Evolutionary conservation across 1,139 yeast species (phyloP).

Genomic region (Candida freyschussii): DNA sequence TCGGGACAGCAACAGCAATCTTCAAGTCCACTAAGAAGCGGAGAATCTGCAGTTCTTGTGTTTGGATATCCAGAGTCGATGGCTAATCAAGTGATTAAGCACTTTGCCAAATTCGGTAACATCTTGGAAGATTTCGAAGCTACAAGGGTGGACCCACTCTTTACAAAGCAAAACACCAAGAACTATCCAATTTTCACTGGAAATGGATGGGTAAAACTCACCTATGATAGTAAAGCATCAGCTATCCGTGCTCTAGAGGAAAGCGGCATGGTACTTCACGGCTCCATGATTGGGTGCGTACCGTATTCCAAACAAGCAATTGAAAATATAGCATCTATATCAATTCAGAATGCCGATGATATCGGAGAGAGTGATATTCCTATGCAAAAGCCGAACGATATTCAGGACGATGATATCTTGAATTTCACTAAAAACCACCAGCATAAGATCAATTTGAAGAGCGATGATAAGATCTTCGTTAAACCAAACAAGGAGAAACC

Average conservation of each 20-base stretch:
- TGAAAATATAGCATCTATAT: slow-evolving; percentile 58
- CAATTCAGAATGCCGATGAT: slow-evolving; percentile 48
- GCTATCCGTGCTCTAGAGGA: slow-evolving; percentile 84
- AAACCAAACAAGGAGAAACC: slow-evolving; percentile 29
- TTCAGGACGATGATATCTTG: slow-evolving; percentile 11
- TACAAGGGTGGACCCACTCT: slow-evolving; percentile 24
- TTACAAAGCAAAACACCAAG: slow-evolving; percentile 14
- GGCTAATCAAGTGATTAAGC: slow-evolving; percentile 62
- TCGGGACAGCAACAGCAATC: neutral
- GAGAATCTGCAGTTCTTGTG: slow-evolving; percentile 68
- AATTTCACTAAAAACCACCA: slow-evolving; percentile 13
- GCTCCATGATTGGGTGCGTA: slow-evolving; percentile 71
- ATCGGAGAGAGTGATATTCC: slow-evolving; percentile 38
- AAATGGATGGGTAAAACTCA: slow-evolving; percentile 81
- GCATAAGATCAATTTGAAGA: slow-evolving; percentile 20
- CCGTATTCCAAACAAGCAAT: slow-evolving; percentile 58
- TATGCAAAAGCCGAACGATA: slow-evolving; percentile 10
- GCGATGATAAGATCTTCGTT: slow-evolving; percentile 30
- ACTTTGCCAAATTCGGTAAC: slow-evolving; percentile 76
- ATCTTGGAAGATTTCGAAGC: slow-evolving; percentile 71
- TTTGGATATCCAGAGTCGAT: slow-evolving; percentile 85
- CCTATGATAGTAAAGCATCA: slow-evolving; percentile 69
- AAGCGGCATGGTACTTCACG: slow-evolving; percentile 69
- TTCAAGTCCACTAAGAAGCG: slow-evolving; percentile 8
- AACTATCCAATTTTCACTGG: slow-evolving; percentile 73